Percentiles rank a stretch among this genome's conserved stretches.
Conservation (phyloP, 2,329 filamentous ascomycete species). For the Teratosphaeria zuluensis region DNA sequence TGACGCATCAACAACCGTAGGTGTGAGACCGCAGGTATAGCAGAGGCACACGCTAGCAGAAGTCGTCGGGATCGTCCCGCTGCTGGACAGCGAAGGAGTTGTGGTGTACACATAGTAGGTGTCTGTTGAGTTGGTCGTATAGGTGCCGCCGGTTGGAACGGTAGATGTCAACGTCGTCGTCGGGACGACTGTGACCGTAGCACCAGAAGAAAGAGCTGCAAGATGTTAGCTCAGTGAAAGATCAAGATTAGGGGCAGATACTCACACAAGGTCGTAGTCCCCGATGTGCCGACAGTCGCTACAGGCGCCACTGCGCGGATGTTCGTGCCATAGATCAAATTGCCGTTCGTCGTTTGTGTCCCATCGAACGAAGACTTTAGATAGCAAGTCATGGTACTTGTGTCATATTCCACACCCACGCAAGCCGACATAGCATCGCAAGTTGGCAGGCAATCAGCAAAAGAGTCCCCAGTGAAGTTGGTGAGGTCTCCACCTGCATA, state of each 20-base stretch:
- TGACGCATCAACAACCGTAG: slow-evolving; percentile 11
- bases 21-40: slow-evolving; percentile 21
- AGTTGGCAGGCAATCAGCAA: slow-evolving; percentile 11
- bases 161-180: slow-evolving; percentile 10
- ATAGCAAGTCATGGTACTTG: slow-evolving; percentile 7
- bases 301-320: neutral
- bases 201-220: neutral
- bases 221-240: neutral
- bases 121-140: slow-evolving; percentile 11
- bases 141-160: slow-evolving; percentile 9
- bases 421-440: slow-evolving; percentile 13
- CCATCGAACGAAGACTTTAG: slow-evolving; percentile 14
- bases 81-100: slow-evolving; percentile 5
- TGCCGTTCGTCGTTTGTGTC: slow-evolving; percentile 6
- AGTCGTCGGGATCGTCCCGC: neutral
- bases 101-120: slow-evolving; percentile 14
- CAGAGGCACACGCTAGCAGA: slow-evolving; percentile 12
- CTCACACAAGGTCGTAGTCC: slow-evolving; percentile 7
- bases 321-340: slow-evolving; percentile 7
- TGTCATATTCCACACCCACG: slow-evolving; percentile 12
- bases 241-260: neutral
- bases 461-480: slow-evolving; percentile 5
- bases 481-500: slow-evolving; percentile 11
- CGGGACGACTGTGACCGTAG: slow-evolving; percentile 7
- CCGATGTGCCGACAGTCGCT: neutral